Base-by-base conservation (phyloP, 2,329 filamentous ascomycete species). In the Colletotrichum lupini region DNA sequence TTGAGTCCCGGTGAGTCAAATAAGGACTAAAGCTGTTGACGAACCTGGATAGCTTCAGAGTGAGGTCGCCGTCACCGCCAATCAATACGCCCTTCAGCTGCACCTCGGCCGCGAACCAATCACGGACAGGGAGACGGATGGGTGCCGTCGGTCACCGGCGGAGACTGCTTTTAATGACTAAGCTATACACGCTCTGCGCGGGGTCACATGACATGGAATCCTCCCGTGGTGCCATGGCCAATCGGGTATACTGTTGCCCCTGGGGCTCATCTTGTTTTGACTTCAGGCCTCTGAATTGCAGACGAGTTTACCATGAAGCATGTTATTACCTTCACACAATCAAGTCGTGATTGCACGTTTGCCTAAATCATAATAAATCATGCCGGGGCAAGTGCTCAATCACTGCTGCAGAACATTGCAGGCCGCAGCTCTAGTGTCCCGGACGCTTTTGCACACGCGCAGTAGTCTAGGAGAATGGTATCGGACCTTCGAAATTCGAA, bases 241-340 rank as follows among this genome's bases (percentile, higher is more conserved):
- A 72, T 64, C 30, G 32, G 65, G 53, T 63, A 42, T 22, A 19
- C 11, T 32, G 22, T 46, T n/a, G 7, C 42, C 14, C 24, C 26
- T 58, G n/a, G 35, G 46, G 53, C 56, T 37, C 28, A 26, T 52
- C 71, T 72, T 73, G 71, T 71, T 71, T 73, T 53, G 67, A 73
- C 71, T 53, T 73, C 71, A 66, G 19, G 42, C 49, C 35, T 57
- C n/a, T 14, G 30, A 30, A 53, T 53, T 46, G 55, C 53, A 8
- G 26, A 14, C 6, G 24, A 8, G 3, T 49, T 57, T 32, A 32
- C 11, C 16, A 12, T 0, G 53, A 14, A 12, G 26, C 55, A 32
- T 32, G 6, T 5, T 14, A 4, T 22, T 7, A 32, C 26, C 8
- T 56, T 24, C 19, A 8, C 11, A 56, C 4, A 3, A 4, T n/a